Conservation (phyloP, 305 asterid species). For the Galium porrigens region DNA sequence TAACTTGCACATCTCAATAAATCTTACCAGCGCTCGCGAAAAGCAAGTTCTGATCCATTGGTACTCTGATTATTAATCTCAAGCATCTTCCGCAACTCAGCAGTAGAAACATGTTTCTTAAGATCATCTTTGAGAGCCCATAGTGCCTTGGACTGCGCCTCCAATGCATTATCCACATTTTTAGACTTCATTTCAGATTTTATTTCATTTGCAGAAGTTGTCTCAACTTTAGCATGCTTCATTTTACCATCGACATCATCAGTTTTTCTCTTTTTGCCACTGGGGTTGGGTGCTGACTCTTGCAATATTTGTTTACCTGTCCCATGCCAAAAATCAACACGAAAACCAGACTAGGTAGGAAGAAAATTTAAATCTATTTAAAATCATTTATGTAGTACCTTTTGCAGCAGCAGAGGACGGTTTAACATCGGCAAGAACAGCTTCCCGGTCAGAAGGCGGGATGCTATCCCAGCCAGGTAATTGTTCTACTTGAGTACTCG, state of each 20-base stretch:
- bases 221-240: constrained; percentile 43
- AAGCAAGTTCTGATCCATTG: constrained; percentile 71
- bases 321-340: constrained; percentile 29
- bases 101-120: constrained; percentile 56
- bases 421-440: constrained; percentile 38
- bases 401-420: constrained; percentile 31
- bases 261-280: constrained; percentile 53
- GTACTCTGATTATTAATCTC: constrained; percentile 69
- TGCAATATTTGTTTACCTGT: constrained; percentile 25
- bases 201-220: constrained; percentile 25
- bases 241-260: constrained; percentile 32
- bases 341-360: constrained; percentile 10
- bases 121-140: constrained; percentile 94
- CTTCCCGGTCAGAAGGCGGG: constrained; percentile 38
- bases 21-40: constrained; percentile 66
- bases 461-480: constrained; percentile 66
- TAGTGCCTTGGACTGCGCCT: constrained; percentile 46
- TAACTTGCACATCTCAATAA: constrained; percentile 5
- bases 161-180: constrained; percentile 44
- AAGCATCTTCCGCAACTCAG: constrained; percentile 80
- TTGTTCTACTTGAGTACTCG: constrained; percentile 37
- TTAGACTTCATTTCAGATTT: constrained; percentile 24
- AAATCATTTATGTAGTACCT: constrained; percentile 27
- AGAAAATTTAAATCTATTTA: constrained; percentile 9
- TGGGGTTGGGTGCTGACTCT: constrained; percentile 40